A percentile compares a stretch with the other conserved stretches of the same genome.
Evolutionary conservation across 495 filamentous ascomycete genomes (phyloP).

Genomic region (Hyaloscypha finlandica): DNA sequence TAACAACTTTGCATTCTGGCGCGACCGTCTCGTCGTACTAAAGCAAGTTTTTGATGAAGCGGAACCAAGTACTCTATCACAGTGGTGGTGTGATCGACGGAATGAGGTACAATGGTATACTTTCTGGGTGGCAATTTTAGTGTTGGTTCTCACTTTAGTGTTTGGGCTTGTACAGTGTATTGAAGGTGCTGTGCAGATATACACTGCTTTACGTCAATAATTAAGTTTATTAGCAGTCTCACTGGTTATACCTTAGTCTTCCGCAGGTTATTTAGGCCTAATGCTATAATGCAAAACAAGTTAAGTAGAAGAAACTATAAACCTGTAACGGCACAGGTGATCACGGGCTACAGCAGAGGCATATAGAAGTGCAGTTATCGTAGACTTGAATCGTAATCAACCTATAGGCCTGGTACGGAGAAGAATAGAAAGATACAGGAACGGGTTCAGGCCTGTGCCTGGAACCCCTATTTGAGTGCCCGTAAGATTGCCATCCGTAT

Average conservation of each 20-base stretch:
- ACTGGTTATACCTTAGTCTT: too few species aligned
- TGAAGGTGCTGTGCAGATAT: conserved; percentile 44
- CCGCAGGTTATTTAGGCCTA: too few species aligned
- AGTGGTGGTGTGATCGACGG: conserved; percentile 56
- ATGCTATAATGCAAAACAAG: too few species aligned
- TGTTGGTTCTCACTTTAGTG: conserved; percentile 48
- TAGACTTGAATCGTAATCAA: not conserved
- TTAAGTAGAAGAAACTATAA: too few species aligned
- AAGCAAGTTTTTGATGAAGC: conserved; percentile 55
- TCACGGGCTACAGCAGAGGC: not conserved
- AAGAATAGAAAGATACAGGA: not conserved
- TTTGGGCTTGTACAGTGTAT: conserved; percentile 53
- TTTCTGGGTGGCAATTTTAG: conserved; percentile 54
- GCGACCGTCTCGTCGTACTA: conserved; percentile 51
- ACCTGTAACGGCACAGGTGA: not conserved
- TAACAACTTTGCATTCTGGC: conserved; percentile 50
- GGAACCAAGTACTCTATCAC: conserved; percentile 42
- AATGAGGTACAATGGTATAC: conserved; percentile 55
- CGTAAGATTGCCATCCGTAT: conserved; percentile 1
- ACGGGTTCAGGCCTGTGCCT: not conserved
- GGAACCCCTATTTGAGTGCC: conserved; percentile 1
- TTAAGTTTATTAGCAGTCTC: too few species aligned
- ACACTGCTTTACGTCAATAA: too few species aligned
- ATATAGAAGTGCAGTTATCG: not conserved
- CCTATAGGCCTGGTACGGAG: conserved; percentile 1